Evolutionary conservation across 495 filamentous ascomycete genomes (phyloP).

Genomic region (Xylaria cubensis): DNA sequence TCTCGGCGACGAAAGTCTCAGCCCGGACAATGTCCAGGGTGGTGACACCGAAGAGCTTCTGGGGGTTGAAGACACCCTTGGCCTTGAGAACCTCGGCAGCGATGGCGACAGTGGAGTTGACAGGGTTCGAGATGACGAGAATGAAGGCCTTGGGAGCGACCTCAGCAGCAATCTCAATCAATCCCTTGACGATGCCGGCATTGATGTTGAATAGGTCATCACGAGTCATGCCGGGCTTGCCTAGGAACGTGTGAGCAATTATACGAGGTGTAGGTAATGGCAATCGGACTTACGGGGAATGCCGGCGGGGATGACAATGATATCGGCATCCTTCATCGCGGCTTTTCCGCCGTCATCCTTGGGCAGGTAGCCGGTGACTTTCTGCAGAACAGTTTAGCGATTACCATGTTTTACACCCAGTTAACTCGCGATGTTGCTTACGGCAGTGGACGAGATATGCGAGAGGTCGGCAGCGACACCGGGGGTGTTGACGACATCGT

Average conservation of each 20-base stretch:
- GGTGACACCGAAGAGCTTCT: conserved; percentile 96
- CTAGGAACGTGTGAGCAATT: conserved; percentile 52
- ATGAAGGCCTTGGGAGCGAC: conserved; percentile 88
- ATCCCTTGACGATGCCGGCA: conserved; percentile 87
- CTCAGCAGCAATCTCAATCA: conserved; percentile 85
- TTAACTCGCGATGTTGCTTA: conserved; percentile 54
- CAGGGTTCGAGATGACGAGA: conserved; percentile 97
- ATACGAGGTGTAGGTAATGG: conserved; percentile 14
- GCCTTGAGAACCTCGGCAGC: conserved; percentile 94
- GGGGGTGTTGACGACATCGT: conserved; percentile 99
- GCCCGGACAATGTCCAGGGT: conserved; percentile 97
- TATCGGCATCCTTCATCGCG: conserved; percentile 87
- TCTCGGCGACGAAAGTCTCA: conserved; percentile 91
- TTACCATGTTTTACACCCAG: conserved; percentile 5
- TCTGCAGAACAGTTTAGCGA: conserved; percentile 60
- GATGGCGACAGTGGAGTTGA: conserved; percentile 98
- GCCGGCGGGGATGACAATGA: conserved; percentile 95
- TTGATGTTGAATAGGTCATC: conserved; percentile 99
- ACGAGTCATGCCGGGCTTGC: conserved; percentile 99
- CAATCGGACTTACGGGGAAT: conserved; percentile 80
- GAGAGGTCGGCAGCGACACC: conserved; percentile 95
- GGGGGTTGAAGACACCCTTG: conserved; percentile 89
- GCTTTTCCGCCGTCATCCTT: conserved; percentile 87
- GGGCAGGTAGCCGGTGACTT: conserved; percentile 89
- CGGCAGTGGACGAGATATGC: conserved; percentile 92